phyloP scores from a whole-genome alignment of 768 basidiomycete species.

The Mycena maculata region DNA sequence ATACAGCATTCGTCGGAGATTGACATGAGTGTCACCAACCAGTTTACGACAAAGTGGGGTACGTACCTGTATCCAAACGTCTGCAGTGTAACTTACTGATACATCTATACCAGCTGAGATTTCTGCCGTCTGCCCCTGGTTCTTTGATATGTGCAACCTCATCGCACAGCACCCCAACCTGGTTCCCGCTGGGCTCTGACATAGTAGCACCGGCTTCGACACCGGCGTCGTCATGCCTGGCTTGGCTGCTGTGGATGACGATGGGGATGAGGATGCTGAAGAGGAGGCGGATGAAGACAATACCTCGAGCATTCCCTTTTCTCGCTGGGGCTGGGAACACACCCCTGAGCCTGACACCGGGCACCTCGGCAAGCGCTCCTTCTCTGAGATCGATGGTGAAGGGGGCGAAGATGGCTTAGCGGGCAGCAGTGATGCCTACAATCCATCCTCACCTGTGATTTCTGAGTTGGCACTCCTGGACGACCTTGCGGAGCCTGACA shows the following conservation, averaged over 20 bases:
- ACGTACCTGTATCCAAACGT: no score
- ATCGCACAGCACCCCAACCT: slow-evolving; percentile 9
- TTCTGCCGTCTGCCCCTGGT: not conserved
- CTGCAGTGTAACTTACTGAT: not conserved
- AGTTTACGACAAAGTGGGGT: no score
- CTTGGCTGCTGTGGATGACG: not conserved
- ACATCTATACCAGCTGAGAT: not conserved
- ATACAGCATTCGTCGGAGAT: not conserved
- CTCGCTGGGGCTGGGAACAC: not conserved
- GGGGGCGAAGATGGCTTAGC: no score
- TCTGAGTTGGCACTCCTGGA: not conserved
- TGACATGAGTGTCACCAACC: no score
- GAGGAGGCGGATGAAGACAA: not conserved
- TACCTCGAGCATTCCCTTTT: not conserved
- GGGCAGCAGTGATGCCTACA: not conserved
- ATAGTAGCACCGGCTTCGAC: not conserved
- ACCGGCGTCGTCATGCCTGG: not conserved
- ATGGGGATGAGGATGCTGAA: not conserved
- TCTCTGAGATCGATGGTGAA: not conserved
- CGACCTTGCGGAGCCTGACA: no score
- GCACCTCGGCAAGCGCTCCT: slow-evolving; percentile 1
- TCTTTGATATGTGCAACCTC: slow-evolving; percentile 8
- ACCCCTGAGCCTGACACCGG: not conserved
- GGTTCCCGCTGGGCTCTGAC: not conserved
- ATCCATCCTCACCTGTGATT: not conserved